These are phyloP conservation scores for Pogostemon cablin DNA, from an alignment of 257 asterid genomes.

Conservation along the genomic window DNA sequence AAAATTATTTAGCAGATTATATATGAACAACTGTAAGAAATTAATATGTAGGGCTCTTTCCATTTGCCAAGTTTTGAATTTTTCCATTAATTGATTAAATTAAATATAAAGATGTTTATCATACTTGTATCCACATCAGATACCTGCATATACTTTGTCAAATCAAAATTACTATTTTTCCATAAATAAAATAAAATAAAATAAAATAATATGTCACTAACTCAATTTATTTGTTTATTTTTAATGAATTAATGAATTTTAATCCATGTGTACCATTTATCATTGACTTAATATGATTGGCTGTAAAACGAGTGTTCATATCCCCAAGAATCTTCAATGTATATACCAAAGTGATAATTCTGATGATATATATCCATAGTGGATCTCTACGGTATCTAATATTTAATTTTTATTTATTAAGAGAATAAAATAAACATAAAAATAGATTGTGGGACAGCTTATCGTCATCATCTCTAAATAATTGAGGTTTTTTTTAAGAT, in stretches of 20 bases:
- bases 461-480: conserved; percentile 34
- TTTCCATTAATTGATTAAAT: background rate
- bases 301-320: background rate
- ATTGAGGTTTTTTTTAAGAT: conserved; percentile 25
- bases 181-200: too few relatives aligned
- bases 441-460: conserved; percentile 25
- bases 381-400: conserved; percentile 39
- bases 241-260: too few relatives aligned
- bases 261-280: background rate
- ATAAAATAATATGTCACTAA: too few relatives aligned
- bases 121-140: conserved; percentile 34
- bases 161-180: background rate
- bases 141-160: background rate
- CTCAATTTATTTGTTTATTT: too few relatives aligned
- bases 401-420: conserved; percentile 23
- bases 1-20: background rate
- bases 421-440: background rate
- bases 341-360: conserved; percentile 40
- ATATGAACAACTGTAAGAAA: background rate
- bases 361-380: conserved; percentile 26
- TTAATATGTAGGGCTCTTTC: conserved; percentile 16
- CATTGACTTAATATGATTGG: conserved; percentile 24
- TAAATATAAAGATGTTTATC: background rate
- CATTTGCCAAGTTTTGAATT: background rate
- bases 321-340: conserved; percentile 37